Base-by-base conservation (phyloP, 192 early-diverging fungal genomes). In the Nowakowskiella sp. region DNA sequence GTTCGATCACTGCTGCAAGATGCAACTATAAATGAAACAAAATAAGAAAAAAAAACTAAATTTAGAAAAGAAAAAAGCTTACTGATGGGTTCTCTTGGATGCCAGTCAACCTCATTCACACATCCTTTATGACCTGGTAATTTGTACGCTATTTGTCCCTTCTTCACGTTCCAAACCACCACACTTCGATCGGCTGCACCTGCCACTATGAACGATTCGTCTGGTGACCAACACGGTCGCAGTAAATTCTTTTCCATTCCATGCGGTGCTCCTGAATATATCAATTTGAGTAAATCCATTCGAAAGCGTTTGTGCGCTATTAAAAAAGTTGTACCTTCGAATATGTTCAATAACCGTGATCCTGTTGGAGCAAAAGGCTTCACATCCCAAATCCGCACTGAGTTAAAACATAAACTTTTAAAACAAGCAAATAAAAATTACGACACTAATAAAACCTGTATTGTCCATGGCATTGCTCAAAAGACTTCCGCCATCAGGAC, bases 241-340 rank as follows among this genome's bases (percentile, higher is more conserved):
- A 97, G 79, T 31, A 99, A 72, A 49, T 92, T 92, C 74, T 89
- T 91, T 52, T 99, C 95, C 58, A 88, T 92, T 13, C 91, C 92
- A 54, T 97, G 91, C 23, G 92, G 91, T 2, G 93, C 93, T 4
- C 92, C 89, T 60, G 58, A 43, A 53, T 2, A 21, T 51, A 53
- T 53, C 33, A 49, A 31, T 31, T 19, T 39, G 13, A 13, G 19
- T 39, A 19, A 39, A 13, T 19, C 36, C 36, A 39, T 13, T 39
- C 36, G 19, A 13, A 13, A 19, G 13, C 36, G 13, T 13, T 39
- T 19, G 36, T 13, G 19, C 19, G 19, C 36, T 13, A 13, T 13
- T 19, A 39, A 19, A 39, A 13, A 19, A 19, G 36, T 39, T 39
- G 13, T 43, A 72, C 81, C 85, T 56, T 91, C 79, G 64, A 90